Evolutionary conservation across 1,139 yeast species (phyloP).

Genomic region (Yamadazyma mexicana): DNA sequence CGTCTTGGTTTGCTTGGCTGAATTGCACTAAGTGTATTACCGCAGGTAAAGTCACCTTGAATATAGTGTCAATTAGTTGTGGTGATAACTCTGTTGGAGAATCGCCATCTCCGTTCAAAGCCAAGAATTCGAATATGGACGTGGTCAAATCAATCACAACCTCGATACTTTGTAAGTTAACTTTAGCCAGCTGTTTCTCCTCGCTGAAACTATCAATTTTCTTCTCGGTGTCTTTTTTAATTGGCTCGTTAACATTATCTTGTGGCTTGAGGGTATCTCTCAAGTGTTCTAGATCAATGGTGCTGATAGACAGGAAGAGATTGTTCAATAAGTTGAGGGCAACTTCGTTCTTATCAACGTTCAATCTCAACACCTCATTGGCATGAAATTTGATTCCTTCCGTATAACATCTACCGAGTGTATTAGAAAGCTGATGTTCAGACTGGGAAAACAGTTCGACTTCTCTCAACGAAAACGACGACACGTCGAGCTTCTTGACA

Average conservation of each 20-base stretch:
- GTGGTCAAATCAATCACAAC: constrained; percentile 73
- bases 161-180: constrained; percentile 64
- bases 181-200: constrained; percentile 47
- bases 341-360: constrained; percentile 22
- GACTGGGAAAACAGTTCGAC: constrained; percentile 14
- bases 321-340: constrained; percentile 23
- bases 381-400: constrained; percentile 65
- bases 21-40: constrained; percentile 40
- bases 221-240: constrained; percentile 31
- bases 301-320: constrained; percentile 28
- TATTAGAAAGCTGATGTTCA: constrained; percentile 27
- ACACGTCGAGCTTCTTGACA: constrained; percentile 30
- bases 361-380: constrained; percentile 39
- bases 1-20: constrained; percentile 23
- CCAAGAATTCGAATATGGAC: constrained; percentile 64
- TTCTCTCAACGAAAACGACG: constrained; percentile 11
- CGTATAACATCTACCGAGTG: constrained; percentile 49
- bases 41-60: constrained; percentile 38
- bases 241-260: constrained; percentile 43
- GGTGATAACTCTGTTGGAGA: constrained; percentile 21
- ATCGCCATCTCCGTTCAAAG: constrained; percentile 26
- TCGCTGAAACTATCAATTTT: constrained; percentile 26
- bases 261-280: constrained; percentile 28
- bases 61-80: constrained; percentile 25
- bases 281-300: constrained; percentile 44